Conservation (phyloP, 805 yeast species). For the Nakazawaea ernobii region DNA sequence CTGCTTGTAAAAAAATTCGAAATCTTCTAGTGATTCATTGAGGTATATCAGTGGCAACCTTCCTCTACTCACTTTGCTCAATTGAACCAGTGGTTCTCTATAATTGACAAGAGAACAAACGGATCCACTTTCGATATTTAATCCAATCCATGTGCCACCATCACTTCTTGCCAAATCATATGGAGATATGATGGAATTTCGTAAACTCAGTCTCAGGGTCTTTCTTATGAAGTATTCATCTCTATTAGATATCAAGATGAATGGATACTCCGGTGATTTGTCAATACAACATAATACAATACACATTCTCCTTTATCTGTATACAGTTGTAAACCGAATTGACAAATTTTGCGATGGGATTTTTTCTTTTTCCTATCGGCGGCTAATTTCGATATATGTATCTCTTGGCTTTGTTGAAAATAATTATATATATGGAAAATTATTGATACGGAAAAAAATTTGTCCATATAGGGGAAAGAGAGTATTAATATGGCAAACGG, state of each 20-base stretch:
- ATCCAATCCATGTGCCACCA: conserved; percentile 92
- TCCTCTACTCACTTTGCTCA: conserved; percentile 38
- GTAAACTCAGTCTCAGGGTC: conserved; percentile 27
- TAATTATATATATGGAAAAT: too few relatives aligned
- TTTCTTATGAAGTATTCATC: conserved; percentile 79
- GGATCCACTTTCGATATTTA: conserved; percentile 44
- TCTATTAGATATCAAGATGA: conserved; percentile 74
- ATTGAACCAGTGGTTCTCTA: conserved; percentile 36
- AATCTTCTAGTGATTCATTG: conserved; percentile 24
- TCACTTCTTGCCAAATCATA: conserved; percentile 65
- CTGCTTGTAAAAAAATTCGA: conserved; percentile 37
- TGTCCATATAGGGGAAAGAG: neutral
- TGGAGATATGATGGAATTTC: conserved; percentile 50
- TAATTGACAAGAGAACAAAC: conserved; percentile 75
- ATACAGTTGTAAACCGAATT: too few relatives aligned
- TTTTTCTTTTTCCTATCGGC: neutral
- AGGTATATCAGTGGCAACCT: conserved; percentile 35
- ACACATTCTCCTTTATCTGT: conserved; percentile 10
- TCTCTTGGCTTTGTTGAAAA: neutral
- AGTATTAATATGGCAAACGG: neutral
- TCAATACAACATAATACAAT: conserved; percentile 68
- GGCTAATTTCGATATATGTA: neutral
- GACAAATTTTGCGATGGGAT: neutral
- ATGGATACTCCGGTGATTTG: conserved; percentile 69
- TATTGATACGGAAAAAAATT: neutral